These are phyloP conservation scores for Tolypocladium paradoxum DNA, from an alignment of 2,329 filamentous ascomycete species.

Conservation along the genomic window DNA sequence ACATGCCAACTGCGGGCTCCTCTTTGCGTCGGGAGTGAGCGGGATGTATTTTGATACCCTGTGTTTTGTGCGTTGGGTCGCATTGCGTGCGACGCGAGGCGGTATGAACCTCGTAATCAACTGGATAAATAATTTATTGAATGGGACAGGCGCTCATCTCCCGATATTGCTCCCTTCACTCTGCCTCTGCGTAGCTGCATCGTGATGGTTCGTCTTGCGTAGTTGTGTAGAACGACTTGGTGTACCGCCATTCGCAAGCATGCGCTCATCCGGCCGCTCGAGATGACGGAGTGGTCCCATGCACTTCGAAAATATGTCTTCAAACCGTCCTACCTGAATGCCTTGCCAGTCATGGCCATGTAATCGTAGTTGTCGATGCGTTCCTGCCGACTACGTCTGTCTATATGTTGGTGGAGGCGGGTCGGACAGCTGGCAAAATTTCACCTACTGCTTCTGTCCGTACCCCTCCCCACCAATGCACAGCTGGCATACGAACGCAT, in stretches of 20 bases:
- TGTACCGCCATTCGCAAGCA: background rate
- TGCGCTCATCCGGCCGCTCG: background rate
- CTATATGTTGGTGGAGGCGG: background rate
- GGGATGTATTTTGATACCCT: slow-evolving; percentile 12
- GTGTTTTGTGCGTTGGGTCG: slow-evolving; percentile 5
- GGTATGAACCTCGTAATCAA: background rate
- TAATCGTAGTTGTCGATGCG: background rate
- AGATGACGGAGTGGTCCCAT: too few relatives aligned
- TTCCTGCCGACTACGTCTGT: background rate
- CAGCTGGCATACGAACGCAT: too few relatives aligned
- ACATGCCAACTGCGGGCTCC: slow-evolving; percentile 2
- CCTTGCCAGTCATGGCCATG: background rate
- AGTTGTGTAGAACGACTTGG: background rate
- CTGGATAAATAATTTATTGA: background rate
- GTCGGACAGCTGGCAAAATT: background rate
- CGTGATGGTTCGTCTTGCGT: too few relatives aligned
- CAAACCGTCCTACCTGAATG: background rate
- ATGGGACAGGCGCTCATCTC: background rate
- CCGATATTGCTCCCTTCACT: background rate
- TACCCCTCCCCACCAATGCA: background rate
- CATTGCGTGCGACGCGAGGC: background rate
- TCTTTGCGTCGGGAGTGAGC: slow-evolving; percentile 1
- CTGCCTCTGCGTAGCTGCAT: background rate
- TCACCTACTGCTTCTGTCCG: background rate
- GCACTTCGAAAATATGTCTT: background rate